A percentile compares a stretch with the other conserved stretches of the same genome.
These are phyloP conservation scores for Hericium rajendrae DNA, from an alignment of 768 basidiomycete species.

Conservation along the genomic window DNA sequence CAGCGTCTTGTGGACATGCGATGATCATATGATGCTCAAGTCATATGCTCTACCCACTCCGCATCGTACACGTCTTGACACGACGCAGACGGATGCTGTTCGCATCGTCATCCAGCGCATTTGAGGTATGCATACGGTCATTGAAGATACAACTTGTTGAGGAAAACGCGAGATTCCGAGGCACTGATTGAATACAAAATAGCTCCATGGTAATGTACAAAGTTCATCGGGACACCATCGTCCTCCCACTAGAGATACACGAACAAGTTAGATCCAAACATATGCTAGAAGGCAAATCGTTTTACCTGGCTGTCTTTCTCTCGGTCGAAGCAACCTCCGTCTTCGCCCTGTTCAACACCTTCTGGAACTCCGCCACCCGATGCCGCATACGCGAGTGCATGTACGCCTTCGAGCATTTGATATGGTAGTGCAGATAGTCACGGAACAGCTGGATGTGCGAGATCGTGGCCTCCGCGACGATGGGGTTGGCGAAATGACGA, in stretches of 20 bases:
- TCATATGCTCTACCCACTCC: too few relatives aligned
- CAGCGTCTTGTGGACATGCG: too few relatives aligned
- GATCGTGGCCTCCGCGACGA: slow-evolving; percentile 67
- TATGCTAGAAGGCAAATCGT: slow-evolving; percentile 16
- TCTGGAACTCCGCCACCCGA: slow-evolving; percentile 91
- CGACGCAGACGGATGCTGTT: too few relatives aligned
- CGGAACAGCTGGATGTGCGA: slow-evolving; percentile 95
- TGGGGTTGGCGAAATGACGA: slow-evolving; percentile 76
- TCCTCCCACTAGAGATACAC: slow-evolving; percentile 10
- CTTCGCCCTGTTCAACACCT: slow-evolving; percentile 93
- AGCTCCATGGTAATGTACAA: slow-evolving; percentile 3
- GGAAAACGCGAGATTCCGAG: not conserved
- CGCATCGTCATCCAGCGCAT: too few relatives aligned
- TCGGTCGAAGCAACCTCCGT: slow-evolving; percentile 76
- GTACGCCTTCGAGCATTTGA: slow-evolving; percentile 97
- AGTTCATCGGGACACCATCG: slow-evolving; percentile 11
- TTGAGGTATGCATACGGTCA: too few relatives aligned
- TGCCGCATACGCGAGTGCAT: slow-evolving; percentile 97
- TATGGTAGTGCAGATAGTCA: slow-evolving; percentile 98
- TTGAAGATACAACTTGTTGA: too few relatives aligned
- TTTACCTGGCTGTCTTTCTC: slow-evolving; percentile 83
- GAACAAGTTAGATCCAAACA: not conserved
- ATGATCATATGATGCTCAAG: too few relatives aligned
- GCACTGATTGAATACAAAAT: slow-evolving; percentile 8
- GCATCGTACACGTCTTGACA: too few relatives aligned